These are phyloP conservation scores for Gaeumannomyces tritici DNA, from an alignment of 2,329 filamentous ascomycete genomes.

Conservation along the genomic window DNA sequence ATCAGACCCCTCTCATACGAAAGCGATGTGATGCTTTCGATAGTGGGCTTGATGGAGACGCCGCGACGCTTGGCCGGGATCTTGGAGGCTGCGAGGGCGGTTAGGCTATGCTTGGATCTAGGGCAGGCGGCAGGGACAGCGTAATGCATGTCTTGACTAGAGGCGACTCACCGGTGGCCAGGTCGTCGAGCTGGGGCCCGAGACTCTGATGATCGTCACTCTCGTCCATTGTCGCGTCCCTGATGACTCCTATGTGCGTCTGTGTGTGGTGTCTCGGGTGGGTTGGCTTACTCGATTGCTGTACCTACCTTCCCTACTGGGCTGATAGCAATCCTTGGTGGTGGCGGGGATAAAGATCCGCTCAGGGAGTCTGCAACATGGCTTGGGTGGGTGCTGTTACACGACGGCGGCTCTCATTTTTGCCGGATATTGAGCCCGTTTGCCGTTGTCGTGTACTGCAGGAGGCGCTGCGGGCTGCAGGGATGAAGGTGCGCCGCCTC, in stretches of 20 bases:
- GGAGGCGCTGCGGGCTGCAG: neutral
- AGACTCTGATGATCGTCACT: neutral
- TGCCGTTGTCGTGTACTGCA: neutral
- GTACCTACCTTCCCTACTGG: too few species aligned
- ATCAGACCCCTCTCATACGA: slow-evolving; percentile 62
- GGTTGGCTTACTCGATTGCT: too few species aligned
- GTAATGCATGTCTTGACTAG: neutral
- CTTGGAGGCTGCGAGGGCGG: slow-evolving; percentile 38
- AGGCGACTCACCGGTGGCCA: neutral
- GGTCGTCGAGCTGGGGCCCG: neutral
- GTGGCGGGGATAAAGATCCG: neutral
- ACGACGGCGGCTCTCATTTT: neutral
- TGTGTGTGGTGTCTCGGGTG: neutral
- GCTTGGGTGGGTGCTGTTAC: neutral
- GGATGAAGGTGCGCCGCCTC: neutral
- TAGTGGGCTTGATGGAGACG: slow-evolving; percentile 50
- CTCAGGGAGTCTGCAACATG: neutral
- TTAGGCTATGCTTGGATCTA: neutral
- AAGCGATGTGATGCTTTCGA: slow-evolving; percentile 52
- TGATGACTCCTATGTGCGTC: neutral
- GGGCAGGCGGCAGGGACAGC: too few species aligned
- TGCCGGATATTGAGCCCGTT: neutral
- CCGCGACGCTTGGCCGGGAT: slow-evolving; percentile 57
- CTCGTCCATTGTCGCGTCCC: neutral
- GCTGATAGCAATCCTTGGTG: neutral